phyloP scores from a whole-genome alignment of 2,329 filamentous ascomycete species.

The Fusarium udum region DNA sequence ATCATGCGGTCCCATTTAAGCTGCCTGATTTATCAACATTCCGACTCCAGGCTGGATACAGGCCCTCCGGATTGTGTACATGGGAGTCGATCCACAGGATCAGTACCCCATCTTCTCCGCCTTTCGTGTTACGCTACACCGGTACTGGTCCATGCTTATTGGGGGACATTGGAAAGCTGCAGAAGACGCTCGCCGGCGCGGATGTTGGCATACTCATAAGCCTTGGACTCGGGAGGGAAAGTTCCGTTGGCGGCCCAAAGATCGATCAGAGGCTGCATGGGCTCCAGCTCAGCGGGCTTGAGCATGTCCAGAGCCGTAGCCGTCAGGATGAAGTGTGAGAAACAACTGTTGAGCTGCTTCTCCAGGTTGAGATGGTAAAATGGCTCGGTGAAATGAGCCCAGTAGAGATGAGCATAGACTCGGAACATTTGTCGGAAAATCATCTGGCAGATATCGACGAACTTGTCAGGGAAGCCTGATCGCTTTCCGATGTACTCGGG shows the following conservation, averaged over 20 bases:
- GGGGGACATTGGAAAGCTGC: conserved; percentile 54
- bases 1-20: background rate
- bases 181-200: conserved; percentile 68
- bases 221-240: conserved; percentile 79
- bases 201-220: conserved; percentile 71
- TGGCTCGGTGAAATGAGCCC: conserved; percentile 88
- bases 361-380: conserved; percentile 85
- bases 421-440: conserved; percentile 99
- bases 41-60: conserved; percentile 24
- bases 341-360: conserved; percentile 87
- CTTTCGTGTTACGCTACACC: conserved; percentile 24
- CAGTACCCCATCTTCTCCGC: conserved; percentile 22
- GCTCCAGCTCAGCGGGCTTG: conserved; percentile 88
- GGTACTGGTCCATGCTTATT: conserved; percentile 33
- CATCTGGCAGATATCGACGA: conserved; percentile 88
- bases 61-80: conserved; percentile 34
- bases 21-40: conserved; percentile 10
- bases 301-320: conserved; percentile 85
- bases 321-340: conserved; percentile 84
- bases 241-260: conserved; percentile 90
- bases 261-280: conserved; percentile 94
- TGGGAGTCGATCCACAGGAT: conserved; percentile 15
- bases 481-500: conserved; percentile 87
- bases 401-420: conserved; percentile 97
- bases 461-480: conserved; percentile 90